Percentiles rank a stretch among this genome's conserved stretches.
phyloP scores from a whole-genome alignment of 75 land plant species.

The Picea sitchensis region DNA sequence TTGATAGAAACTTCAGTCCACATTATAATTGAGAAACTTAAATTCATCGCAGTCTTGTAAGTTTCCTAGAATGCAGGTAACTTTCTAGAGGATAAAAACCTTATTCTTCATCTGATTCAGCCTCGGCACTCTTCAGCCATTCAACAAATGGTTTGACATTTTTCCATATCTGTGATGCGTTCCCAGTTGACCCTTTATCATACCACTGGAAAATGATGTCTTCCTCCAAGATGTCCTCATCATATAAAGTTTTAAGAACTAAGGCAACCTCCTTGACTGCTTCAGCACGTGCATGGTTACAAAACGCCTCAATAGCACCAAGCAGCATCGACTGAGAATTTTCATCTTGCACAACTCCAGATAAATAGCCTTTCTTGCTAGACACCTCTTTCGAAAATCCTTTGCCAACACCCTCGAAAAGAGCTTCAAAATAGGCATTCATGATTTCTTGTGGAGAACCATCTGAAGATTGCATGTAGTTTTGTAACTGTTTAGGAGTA shows the following conservation, averaged over 20 bases:
- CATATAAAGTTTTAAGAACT: conserved; percentile 72
- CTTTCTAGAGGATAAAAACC: no score
- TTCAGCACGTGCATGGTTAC: conserved; percentile 31
- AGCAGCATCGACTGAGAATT: conserved; percentile 58
- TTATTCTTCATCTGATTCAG: conserved; percentile 70
- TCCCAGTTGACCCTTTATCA: conserved; percentile 30
- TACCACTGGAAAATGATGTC: conserved; percentile 73
- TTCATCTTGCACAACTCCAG: conserved; percentile 52
- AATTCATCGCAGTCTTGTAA: no score
- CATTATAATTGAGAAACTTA: no score
- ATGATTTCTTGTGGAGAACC: conserved; percentile 48
- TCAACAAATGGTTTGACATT: conserved; percentile 71
- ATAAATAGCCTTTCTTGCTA: conserved; percentile 65
- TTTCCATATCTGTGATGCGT: conserved; percentile 48
- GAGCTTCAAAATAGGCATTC: conserved; percentile 70
- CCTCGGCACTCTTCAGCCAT: conserved; percentile 94
- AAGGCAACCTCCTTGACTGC: conserved; percentile 71
- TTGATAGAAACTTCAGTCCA: no score
- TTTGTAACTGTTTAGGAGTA: conserved; percentile 38
- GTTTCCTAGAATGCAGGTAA: no score
- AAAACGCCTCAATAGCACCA: conserved; percentile 64
- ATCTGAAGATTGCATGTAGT: conserved; percentile 28
- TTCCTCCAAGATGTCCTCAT: conserved; percentile 82
- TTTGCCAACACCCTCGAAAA: conserved; percentile 65
- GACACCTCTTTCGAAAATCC: conserved; percentile 77